These are phyloP conservation scores for Umbelopsis sp. DNA, from an alignment of 192 early-diverging fungal genomes.

Conservation along the genomic window DNA sequence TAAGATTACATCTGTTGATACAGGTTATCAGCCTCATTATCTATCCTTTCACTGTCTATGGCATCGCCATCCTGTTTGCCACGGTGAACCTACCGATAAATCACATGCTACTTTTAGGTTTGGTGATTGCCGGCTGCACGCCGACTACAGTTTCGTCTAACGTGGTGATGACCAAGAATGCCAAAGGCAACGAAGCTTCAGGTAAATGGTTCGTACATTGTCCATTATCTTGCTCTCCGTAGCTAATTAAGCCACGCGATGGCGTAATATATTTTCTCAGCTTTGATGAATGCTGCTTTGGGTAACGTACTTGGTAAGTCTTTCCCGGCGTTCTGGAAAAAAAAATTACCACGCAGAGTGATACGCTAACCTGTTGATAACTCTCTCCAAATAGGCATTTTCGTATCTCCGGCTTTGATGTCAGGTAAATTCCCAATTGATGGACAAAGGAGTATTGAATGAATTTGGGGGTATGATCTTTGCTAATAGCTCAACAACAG, in stretches of 20 bases:
- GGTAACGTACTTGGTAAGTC: constrained; percentile 63
- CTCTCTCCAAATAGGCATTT: constrained; percentile 43
- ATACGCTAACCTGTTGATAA: neutral
- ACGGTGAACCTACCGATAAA: constrained; percentile 49
- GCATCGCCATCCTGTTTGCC: constrained; percentile 53
- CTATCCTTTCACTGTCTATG: constrained; percentile 64
- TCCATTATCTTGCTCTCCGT: neutral
- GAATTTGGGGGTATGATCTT: no score
- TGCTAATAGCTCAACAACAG: neutral
- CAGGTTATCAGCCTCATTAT: constrained; percentile 61
- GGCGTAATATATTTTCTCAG: constrained; percentile 27
- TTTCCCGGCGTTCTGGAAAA: neutral
- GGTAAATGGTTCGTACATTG: constrained; percentile 13
- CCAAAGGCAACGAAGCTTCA: constrained; percentile 63
- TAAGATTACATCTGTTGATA: constrained; percentile 60
- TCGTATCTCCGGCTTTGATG: constrained; percentile 53
- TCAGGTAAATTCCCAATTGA: neutral
- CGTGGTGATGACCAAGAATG: constrained; percentile 75
- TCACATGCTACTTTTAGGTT: constrained; percentile 55
- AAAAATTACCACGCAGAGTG: neutral
- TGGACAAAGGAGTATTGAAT: neutral
- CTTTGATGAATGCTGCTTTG: constrained; percentile 67
- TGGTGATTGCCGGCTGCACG: constrained; percentile 63
- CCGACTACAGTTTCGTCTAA: constrained; percentile 80
- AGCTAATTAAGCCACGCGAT: neutral